These are phyloP conservation scores for Inga laurina DNA, from an alignment of 306 rosid species.

Conservation along the genomic window DNA sequence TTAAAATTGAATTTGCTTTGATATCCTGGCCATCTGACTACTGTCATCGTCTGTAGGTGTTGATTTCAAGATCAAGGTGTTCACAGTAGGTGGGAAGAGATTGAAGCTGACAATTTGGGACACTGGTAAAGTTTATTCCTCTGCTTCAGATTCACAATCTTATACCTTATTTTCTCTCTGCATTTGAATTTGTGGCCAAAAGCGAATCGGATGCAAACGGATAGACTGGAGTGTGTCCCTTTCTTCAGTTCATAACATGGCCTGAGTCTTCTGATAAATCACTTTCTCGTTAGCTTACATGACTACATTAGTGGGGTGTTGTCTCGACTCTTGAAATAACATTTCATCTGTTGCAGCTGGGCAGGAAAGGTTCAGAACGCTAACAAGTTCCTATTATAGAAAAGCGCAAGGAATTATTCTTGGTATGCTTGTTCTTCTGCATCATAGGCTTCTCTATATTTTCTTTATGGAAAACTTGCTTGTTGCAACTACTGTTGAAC, in stretches of 20 bases:
- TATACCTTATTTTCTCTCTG: not conserved
- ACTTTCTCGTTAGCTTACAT: constrained; percentile 21
- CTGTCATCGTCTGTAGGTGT: constrained; percentile 56
- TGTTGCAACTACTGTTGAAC: constrained; percentile 19
- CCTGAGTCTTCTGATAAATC: constrained; percentile 33
- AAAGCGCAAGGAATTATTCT: constrained; percentile 93
- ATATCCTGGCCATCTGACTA: not conserved
- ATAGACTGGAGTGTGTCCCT: constrained; percentile 20
- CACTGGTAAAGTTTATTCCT: constrained; percentile 60
- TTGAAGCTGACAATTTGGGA: constrained; percentile 98
- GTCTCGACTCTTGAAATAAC: constrained; percentile 28
- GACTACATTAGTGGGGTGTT: constrained; percentile 53
- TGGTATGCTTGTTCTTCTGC: constrained; percentile 50
- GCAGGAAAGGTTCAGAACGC: constrained; percentile 92
- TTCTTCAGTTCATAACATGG: not conserved
- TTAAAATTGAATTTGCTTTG: not conserved
- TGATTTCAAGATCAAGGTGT: constrained; percentile 94
- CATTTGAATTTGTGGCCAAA: not conserved
- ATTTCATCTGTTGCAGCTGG: constrained; percentile 77
- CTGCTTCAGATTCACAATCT: constrained; percentile 10
- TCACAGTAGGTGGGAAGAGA: constrained; percentile 80
- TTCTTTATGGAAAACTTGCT: constrained; percentile 8
- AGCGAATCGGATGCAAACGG: constrained; percentile 16
- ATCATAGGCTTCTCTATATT: not conserved
- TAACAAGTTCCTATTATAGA: constrained; percentile 89